Conservation (phyloP, 371 early-diverging fungal genomes). For the Mucor plumbeus region DNA sequence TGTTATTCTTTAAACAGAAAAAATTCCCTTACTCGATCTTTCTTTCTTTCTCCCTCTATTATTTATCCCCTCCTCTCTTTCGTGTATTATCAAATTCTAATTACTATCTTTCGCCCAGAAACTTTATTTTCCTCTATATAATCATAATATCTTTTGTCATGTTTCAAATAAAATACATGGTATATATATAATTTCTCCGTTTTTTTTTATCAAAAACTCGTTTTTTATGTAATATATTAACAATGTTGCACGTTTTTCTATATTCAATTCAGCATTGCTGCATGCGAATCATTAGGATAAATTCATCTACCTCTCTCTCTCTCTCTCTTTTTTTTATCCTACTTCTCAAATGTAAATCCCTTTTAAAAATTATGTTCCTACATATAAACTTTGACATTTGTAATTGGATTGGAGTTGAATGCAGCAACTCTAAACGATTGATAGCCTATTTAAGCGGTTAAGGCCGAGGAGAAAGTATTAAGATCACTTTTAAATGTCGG, state of each 20-base stretch:
- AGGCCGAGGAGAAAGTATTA: too few relatives aligned
- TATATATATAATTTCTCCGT: constrained; percentile 10
- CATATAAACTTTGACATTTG: too few relatives aligned
- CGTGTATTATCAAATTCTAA: constrained; percentile 10
- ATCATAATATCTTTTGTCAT: constrained; percentile 6
- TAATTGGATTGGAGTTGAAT: too few relatives aligned
- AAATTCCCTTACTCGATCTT: constrained; percentile 1
- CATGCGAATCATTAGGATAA: background rate
- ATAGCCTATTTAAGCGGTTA: too few relatives aligned
- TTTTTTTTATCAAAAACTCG: background rate
- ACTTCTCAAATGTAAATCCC: too few relatives aligned
- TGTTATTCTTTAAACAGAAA: constrained; percentile 39
- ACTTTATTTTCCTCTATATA: background rate
- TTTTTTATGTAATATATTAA: constrained; percentile 5
- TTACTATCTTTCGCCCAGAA: background rate
- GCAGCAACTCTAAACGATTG: too few relatives aligned
- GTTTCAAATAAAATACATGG: constrained; percentile 3
- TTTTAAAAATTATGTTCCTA: too few relatives aligned
- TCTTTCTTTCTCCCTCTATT: background rate
- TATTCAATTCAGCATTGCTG: constrained; percentile 5
- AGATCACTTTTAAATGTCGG: too few relatives aligned
- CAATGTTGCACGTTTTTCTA: constrained; percentile 8
- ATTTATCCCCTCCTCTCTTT: constrained; percentile 10
- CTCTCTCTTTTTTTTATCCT: background rate
- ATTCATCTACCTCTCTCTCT: background rate